Conservation (phyloP, 2,329 filamentous ascomycete genomes). For the Monilinia aucupariae region DNA sequence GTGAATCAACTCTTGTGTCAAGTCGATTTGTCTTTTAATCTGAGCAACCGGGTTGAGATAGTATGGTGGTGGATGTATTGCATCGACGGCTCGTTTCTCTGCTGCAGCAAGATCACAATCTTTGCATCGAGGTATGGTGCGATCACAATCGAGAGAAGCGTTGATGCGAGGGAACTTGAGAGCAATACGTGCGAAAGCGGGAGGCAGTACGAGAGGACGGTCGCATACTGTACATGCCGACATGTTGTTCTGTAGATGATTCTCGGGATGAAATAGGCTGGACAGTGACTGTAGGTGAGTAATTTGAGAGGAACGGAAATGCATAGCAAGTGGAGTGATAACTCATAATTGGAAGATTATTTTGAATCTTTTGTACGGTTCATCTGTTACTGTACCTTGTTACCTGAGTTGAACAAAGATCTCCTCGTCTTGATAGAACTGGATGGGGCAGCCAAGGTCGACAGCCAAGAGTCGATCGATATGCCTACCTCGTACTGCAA, state of each 20-base stretch:
- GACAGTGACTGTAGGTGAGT: neutral
- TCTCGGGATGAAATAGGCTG: neutral
- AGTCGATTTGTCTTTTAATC: constrained; percentile 23
- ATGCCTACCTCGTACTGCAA: neutral
- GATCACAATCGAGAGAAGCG: constrained; percentile 23
- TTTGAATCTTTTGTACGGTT: neutral
- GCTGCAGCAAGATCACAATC: constrained; percentile 27
- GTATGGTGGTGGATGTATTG: constrained; percentile 19
- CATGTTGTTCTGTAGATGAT: neutral
- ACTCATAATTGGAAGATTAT: neutral
- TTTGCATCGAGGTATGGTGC: constrained; percentile 24
- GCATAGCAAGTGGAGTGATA: neutral
- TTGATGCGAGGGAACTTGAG: constrained; percentile 20
- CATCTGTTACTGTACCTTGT: neutral
- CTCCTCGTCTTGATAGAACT: neutral
- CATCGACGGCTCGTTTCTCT: constrained; percentile 19
- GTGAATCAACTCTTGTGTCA: constrained; percentile 19
- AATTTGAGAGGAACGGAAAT: neutral
- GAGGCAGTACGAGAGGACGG: constrained; percentile 20
- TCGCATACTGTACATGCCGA: constrained; percentile 16
- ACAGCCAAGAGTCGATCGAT: neutral
- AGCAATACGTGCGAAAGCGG: constrained; percentile 21
- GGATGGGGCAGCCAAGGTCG: neutral
- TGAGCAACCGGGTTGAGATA: constrained; percentile 18
- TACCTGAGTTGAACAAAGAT: neutral